Evolutionary conservation across 139 green algal genomes (phyloP), one percentile per base, ranked within the genome.

Genomic region (Coelastrella sp.): DNA sequence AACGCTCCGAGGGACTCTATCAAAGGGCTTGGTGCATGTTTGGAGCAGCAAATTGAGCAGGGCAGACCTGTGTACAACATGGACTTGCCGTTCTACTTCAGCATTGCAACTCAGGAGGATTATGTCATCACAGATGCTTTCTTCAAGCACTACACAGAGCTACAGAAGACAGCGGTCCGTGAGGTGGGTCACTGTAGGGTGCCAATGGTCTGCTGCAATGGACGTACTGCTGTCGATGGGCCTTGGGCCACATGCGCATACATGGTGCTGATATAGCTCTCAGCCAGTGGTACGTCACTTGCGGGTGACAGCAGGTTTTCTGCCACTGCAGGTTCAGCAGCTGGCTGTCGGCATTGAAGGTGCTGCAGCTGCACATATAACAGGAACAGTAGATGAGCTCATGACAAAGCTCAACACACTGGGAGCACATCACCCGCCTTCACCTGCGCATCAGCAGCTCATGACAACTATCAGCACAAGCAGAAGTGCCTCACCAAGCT

Each of bases 321-420:
- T 58, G 82, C 61, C 47, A 16, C 32, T 71, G 54, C 83, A 88
- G 83, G 83, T 68, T 19, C 83, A 88, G 83, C 66, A 80, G 66
- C 68, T 88, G 32, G 23, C 83, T n/a, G 54, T 88, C 4, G 65
- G 65, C 22, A 54, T 80, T 22, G 23, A 88, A 73, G 83, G 66
- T 80, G 68, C 66, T 56, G 23, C 82, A 57, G 65, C 83, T 59
- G 68, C 68, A 64, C 66, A 74, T 60, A 65, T 80, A 17, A 66
- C 19, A 4, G 83, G 83, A 16, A 88, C 83, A 74, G 14, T 88
- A 19, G 68, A 65, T 47, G 59, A 54, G 22, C 54, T 88, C 20
- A 65, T 80, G 47, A 56, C 7, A 32, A 88, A 80, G 65, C 54
- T 88, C 32, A 64, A 74, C n/a, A 16, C 59, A 4, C 59, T 86